Evolutionary conservation across 495 filamentous ascomycete genomes (phyloP).

Genomic region (Neurospora africana): DNA sequence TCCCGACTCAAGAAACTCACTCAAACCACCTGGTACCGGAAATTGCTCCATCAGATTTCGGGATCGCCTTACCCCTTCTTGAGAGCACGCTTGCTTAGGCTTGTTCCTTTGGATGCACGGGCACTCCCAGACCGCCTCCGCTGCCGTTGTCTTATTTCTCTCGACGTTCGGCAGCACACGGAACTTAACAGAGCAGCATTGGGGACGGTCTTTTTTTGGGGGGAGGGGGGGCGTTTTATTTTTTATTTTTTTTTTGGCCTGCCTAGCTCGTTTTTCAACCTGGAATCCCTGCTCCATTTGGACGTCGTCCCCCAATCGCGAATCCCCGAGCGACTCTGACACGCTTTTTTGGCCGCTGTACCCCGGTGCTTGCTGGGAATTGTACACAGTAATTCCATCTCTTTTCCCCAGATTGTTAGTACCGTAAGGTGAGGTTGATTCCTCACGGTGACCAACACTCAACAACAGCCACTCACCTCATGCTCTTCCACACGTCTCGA

Average conservation of each 20-base stretch:
- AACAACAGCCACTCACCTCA: not conserved
- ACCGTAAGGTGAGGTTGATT: not conserved
- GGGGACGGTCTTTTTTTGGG: not conserved
- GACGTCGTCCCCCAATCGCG: not conserved
- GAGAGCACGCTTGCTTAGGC: not conserved
- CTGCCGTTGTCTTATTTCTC: not conserved
- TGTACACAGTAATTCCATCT: not conserved
- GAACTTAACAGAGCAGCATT: not conserved
- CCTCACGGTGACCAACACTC: not conserved
- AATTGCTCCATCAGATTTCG: not conserved
- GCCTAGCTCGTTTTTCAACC: not conserved
- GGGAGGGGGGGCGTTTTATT: too few species aligned
- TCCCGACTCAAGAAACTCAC: not conserved
- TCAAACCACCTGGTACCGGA: not conserved
- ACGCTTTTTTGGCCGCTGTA: not conserved
- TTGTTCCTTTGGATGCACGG: not conserved
- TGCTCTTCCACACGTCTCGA: not conserved
- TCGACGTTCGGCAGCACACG: not conserved
- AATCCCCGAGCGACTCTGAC: not conserved
- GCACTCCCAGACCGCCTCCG: not conserved
- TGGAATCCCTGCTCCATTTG: not conserved
- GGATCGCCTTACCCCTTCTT: not conserved
- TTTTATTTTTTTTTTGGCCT: not conserved
- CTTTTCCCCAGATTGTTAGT: not conserved
- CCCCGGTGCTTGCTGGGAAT: not conserved